phyloP scores from a whole-genome alignment of 306 rosid species.

The Carpinus fangiana region DNA sequence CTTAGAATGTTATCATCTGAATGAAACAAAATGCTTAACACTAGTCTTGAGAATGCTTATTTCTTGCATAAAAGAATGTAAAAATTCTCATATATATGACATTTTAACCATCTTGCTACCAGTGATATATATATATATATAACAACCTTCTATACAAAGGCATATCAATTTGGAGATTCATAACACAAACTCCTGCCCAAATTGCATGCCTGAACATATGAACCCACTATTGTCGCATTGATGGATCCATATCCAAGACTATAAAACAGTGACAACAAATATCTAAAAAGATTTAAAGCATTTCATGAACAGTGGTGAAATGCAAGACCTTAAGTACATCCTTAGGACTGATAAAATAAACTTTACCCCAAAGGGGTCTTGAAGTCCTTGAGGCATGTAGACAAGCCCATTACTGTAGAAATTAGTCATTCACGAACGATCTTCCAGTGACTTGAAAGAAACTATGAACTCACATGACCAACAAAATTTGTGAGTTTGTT shows the following conservation, averaged over 20 bases:
- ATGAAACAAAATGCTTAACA: no score
- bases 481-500: neutral
- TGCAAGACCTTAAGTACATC: neutral
- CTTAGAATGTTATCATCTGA: no score
- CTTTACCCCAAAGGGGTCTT: neutral
- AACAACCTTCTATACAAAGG: no score
- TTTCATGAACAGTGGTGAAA: neutral
- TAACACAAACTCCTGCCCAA: neutral
- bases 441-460: neutral
- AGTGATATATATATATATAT: no score
- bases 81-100: no score
- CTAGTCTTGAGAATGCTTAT: no score
- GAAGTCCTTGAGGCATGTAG: neutral
- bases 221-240: neutral
- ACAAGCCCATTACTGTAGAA: neutral
- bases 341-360: neutral
- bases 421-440: neutral
- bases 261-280: neutral
- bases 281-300: neutral
- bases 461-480: neutral
- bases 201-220: neutral
- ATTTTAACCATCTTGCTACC: no score
- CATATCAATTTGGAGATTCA: neutral
- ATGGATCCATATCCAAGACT: neutral
- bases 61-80: no score